These are phyloP conservation scores for Lathyrus oleraceus DNA, from an alignment of 306 rosid genomes.

Conservation along the genomic window DNA sequence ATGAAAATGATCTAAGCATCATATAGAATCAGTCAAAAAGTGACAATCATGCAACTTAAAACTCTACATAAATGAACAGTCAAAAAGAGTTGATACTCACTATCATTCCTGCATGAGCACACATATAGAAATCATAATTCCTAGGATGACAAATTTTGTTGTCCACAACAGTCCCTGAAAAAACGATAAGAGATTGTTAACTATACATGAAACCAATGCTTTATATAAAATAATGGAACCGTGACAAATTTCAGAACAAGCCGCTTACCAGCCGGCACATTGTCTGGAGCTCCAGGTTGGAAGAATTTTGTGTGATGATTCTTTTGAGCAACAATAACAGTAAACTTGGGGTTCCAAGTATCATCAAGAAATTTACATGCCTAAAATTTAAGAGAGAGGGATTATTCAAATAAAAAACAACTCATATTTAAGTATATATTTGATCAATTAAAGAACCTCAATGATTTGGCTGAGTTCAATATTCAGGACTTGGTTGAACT, in stretches of 20 bases:
- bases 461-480: slow-evolving; percentile 77
- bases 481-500: slow-evolving; percentile 87
- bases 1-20: too few relatives aligned
- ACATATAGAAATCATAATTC: slow-evolving; percentile 82
- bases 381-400: slow-evolving; percentile 30
- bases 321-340: slow-evolving; percentile 85
- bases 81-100: slow-evolving; percentile 45
- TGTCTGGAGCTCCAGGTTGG: slow-evolving; percentile 69
- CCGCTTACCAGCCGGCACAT: slow-evolving; percentile 78
- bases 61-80: background rate
- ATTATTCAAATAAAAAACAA: background rate
- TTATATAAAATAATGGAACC: background rate
- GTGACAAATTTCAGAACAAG: background rate
- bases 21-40: background rate
- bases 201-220: background rate
- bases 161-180: slow-evolving; percentile 84
- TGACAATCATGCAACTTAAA: background rate
- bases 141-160: slow-evolving; percentile 85
- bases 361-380: slow-evolving; percentile 89
- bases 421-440: background rate
- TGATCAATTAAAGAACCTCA: slow-evolving; percentile 48
- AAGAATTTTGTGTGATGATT: slow-evolving; percentile 93
- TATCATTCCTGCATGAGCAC: slow-evolving; percentile 98
- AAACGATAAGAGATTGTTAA: background rate
- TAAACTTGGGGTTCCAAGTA: slow-evolving; percentile 78